Conservation (phyloP, 2,329 filamentous ascomycete species). For the Westerdykella sp. region DNA sequence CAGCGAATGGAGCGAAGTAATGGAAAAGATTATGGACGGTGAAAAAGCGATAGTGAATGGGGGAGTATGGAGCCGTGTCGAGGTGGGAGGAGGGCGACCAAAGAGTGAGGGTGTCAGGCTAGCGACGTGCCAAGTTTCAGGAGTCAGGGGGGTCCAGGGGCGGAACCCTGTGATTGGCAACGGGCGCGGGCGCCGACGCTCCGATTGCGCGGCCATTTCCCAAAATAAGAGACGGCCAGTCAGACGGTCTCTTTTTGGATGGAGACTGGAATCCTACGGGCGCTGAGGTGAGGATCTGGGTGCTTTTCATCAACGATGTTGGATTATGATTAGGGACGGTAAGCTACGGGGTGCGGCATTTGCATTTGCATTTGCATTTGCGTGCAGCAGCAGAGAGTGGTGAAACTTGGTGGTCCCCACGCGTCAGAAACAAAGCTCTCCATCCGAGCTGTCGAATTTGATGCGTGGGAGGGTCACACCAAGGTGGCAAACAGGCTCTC, state of each 20-base stretch:
- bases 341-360: no score
- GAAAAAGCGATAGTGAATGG: not conserved
- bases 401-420: no score
- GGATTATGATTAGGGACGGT: no score
- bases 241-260: not conserved
- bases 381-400: no score
- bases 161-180: not conserved
- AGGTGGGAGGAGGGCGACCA: not conserved
- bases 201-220: not conserved
- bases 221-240: not conserved
- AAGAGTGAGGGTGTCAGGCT: not conserved
- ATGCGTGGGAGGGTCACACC: no score
- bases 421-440: no score
- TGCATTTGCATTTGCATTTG: no score
- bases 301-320: no score
- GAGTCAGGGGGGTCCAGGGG: not conserved
- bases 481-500: no score
- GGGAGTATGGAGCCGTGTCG: not conserved
- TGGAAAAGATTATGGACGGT: not conserved
- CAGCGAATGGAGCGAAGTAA: constrained; percentile 19
- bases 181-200: not conserved
- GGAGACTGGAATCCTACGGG: no score
- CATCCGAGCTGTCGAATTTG: no score
- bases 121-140: not conserved
- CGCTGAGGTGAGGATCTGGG: no score